phyloP scores from a whole-genome alignment of 2,329 filamentous ascomycete species.

The Bipolaris sorokiniana region DNA sequence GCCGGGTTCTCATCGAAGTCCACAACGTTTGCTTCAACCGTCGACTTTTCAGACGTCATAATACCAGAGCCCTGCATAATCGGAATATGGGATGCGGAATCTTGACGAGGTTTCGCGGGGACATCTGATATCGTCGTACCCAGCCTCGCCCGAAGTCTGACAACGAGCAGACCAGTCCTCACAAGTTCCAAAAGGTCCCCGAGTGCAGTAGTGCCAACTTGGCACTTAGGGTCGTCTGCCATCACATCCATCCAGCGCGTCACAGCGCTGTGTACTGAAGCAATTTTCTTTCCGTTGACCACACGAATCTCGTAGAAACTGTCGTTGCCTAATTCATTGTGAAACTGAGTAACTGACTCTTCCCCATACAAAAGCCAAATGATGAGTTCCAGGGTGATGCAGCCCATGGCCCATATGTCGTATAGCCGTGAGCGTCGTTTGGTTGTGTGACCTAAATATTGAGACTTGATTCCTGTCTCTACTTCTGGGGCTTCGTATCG shows the following conservation, averaged over 20 bases:
- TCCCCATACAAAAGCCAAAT: constrained; percentile 30
- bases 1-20: no score
- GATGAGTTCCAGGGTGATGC: constrained; percentile 29
- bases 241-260: constrained; percentile 13
- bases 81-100: not conserved
- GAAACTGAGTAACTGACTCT: constrained; percentile 3
- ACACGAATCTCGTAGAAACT: not conserved
- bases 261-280: constrained; percentile 1
- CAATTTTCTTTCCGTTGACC: not conserved
- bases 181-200: constrained; percentile 16
- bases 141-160: constrained; percentile 5
- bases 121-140: not conserved
- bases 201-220: constrained; percentile 1
- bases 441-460: not conserved
- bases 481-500: constrained; percentile 27
- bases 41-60: not conserved
- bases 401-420: constrained; percentile 36
- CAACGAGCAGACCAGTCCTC: constrained; percentile 7
- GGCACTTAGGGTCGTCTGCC: constrained; percentile 3
- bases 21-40: not conserved
- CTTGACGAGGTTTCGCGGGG: not conserved
- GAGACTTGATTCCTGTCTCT: not conserved
- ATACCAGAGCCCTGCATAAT: not conserved
- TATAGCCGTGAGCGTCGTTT: constrained; percentile 25
- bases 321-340: not conserved